Evolutionary conservation across 2,329 filamentous ascomycete genomes (phyloP), one percentile per base, ranked within the genome.

Genomic region (Pseudocercospora fuligena): DNA sequence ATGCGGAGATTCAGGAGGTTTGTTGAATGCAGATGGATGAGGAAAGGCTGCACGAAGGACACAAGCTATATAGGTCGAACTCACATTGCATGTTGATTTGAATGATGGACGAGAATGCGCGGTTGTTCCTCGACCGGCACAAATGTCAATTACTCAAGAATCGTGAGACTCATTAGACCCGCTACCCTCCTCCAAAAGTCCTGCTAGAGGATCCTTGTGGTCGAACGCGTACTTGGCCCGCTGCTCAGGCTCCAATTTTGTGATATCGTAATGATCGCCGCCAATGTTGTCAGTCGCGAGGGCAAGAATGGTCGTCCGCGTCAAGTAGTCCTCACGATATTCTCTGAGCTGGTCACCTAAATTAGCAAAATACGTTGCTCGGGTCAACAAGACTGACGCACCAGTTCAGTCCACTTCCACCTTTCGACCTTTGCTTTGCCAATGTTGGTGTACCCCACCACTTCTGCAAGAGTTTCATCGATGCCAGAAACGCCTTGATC

Each of bases 361-460:
- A 7, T 51, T 51, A 51, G 47, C 23, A 27, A 51, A 21, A 23
- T 23, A 19, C 16, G 16, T 25, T 23, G 14, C 47, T 27, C 12
- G 5, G 23, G 21, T 19, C 23, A 5, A 23, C 19, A 14, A 19
- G n/a, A 2, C 16, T 19, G 14, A 47, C 54, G 33, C 25, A 64
- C 62, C 53, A 64, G 8, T 33, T 16, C 33, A 31, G 62, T 64
- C 62, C 62, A 64, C 25, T 49, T 64, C 62, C 62, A 64, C 25
- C 53, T 58, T 33, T 64, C 62, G 12, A 59, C 62, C 25, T 60
- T 64, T n/a, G 40, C 62, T 19, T 64, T 64, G 23, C 62, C 62
- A 21, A 27, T 19, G 5, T 16, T 9, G 19, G 23, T 23, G 47
- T 23, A 51, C 11, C 47, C 19, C 47, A 5, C n/a, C 14, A 12